Base-by-base conservation (phyloP, 2,329 filamentous ascomycete genomes). In the Sporothrix inflata region DNA sequence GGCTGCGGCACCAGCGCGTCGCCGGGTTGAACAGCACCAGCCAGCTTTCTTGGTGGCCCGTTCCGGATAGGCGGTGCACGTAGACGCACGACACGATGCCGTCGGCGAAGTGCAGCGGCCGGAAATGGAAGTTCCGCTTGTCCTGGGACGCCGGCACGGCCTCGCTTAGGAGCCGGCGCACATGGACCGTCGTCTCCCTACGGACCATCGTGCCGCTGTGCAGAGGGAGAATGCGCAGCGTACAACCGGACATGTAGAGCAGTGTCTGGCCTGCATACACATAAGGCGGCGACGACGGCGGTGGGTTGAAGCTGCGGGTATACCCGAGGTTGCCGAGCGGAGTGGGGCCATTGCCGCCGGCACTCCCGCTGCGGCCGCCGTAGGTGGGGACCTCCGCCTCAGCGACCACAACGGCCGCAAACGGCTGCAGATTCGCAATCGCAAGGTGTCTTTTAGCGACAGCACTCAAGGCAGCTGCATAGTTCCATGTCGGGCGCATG, bases 371-470 rank as follows among this genome's bases (percentile, higher is more conserved):
- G 16, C 65, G 65, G 24, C 65, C 19, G 6, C 19, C 27, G 65
- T 63, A 65, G 1, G 89, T 79, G 79, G 90, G 93, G 3, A 84
- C 83, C 30, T 88, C 85, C 3, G 86, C 90, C 69, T 88, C 82
- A 3, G 86, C 91, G 42, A 93, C 77, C 0, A 90, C 82, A 2
- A 85, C 86, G 19, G 87, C 86, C 0, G 87, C 84, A 77, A 88
- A 93, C 0, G 92, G 92, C 42, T 84, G 80, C 5, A 89, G 90
- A 27, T 83, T 84, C 3, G 88, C 84, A 65, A 92, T 82, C 27
- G 91, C 89, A 69, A 86, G 80, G 69, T 86, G 84, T 66, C 89
- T 84, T 77, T 91, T 90, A 73, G 88, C 86, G 11, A 91, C 82
- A 61, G 86, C 83, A n/a, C 88, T 85, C 21, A 93, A 79, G 0